Conservation (phyloP, 768 basidiomycete species). For the Trametes coccinea region DNA sequence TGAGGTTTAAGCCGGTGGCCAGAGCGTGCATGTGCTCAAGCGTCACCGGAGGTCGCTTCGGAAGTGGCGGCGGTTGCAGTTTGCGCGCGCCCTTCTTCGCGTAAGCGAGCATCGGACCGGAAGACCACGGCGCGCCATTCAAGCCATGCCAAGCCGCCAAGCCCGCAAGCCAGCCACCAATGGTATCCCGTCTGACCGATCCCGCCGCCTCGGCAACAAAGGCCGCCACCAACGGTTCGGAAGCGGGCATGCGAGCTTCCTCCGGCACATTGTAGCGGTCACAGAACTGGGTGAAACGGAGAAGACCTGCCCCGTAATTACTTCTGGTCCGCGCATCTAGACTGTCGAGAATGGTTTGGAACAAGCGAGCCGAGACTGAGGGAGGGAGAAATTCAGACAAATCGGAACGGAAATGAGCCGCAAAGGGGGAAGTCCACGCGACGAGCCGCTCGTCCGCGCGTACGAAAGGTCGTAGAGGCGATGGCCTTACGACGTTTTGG, state of each 20-base stretch:
- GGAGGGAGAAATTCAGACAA: not conserved
- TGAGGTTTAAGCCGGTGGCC: conserved; percentile 24
- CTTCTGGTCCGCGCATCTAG: not conserved
- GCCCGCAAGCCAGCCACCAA: conserved; percentile 39
- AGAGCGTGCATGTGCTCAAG: conserved; percentile 35
- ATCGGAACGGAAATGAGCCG: not conserved
- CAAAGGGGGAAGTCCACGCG: not conserved
- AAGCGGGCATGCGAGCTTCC: conserved; percentile 32
- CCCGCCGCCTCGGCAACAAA: conserved; percentile 29
- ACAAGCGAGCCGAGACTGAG: not conserved
- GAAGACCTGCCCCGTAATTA: conserved; percentile 36
- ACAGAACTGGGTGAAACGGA: conserved; percentile 40
- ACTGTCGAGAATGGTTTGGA: not conserved
- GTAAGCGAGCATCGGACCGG: conserved; percentile 25
- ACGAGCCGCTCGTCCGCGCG: not conserved
- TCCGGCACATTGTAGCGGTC: conserved; percentile 36
- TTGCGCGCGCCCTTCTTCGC: conserved; percentile 23
- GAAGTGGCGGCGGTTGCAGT: conserved; percentile 19
- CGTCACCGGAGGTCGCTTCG: conserved; percentile 37
- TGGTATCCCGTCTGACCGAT: conserved; percentile 16
- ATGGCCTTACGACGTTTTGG: not conserved
- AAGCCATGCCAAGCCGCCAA: conserved; percentile 40
- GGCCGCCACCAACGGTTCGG: conserved; percentile 28
- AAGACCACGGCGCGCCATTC: conserved; percentile 39
- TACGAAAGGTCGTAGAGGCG: not conserved